phyloP scores from a whole-genome alignment of 768 basidiomycete species.

The Cubamyces lactineus region DNA sequence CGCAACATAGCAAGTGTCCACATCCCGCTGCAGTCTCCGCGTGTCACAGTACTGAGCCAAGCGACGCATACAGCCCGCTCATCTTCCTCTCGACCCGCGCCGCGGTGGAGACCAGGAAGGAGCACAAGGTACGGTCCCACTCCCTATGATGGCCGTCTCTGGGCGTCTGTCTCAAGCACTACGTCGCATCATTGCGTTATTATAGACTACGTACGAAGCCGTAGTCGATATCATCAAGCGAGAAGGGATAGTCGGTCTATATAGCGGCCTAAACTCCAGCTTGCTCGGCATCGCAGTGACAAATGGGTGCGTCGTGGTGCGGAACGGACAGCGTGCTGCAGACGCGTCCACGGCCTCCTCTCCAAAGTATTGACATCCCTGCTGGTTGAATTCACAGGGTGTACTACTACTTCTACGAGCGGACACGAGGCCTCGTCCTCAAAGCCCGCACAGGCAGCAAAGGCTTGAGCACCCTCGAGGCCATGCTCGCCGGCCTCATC shows the following conservation, averaged over 20 bases:
- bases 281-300: slow-evolving; percentile 91
- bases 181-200: slow-evolving; percentile 7
- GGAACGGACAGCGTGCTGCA: too few species aligned
- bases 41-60: too few species aligned
- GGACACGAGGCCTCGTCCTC: slow-evolving; percentile 60
- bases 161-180: slow-evolving; percentile 4
- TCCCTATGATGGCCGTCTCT: not conserved
- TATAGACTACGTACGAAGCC: slow-evolving; percentile 65
- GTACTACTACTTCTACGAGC: slow-evolving; percentile 93
- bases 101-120: slow-evolving; percentile 84
- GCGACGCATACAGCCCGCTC: slow-evolving; percentile 63
- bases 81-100: slow-evolving; percentile 92
- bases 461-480: slow-evolving; percentile 82
- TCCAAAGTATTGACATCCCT: not conserved
- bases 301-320: slow-evolving; percentile 64
- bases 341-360: too few species aligned
- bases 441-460: slow-evolving; percentile 57
- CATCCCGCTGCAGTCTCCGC: too few species aligned
- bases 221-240: slow-evolving; percentile 76
- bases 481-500: slow-evolving; percentile 84
- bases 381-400: slow-evolving; percentile 51
- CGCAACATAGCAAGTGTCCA: slow-evolving; percentile 71
- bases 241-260: slow-evolving; percentile 85
- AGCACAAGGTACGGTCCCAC: slow-evolving; percentile 61
- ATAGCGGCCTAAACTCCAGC: slow-evolving; percentile 84